Evolutionary conservation across 2,329 filamentous ascomycete species (phyloP).

Genomic region (Ceratocystis albifundus): DNA sequence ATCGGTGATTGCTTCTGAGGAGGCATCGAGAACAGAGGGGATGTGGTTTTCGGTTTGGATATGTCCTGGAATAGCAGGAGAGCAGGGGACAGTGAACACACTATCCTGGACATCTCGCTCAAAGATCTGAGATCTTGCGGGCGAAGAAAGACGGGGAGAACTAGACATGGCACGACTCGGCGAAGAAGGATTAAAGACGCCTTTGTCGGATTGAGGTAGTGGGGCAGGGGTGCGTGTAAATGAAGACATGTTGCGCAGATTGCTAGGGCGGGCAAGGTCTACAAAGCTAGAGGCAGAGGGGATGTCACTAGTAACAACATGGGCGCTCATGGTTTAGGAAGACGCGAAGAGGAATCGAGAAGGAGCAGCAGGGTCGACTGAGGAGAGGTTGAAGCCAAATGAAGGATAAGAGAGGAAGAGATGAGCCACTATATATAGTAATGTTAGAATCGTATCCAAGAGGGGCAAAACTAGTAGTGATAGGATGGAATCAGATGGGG

Average conservation of each 20-base stretch:
- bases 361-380: not conserved
- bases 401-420: not conserved
- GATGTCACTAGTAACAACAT: conserved; percentile 47
- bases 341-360: not conserved
- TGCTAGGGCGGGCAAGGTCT: conserved; percentile 9
- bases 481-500: not conserved
- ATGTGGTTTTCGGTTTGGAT: conserved; percentile 93
- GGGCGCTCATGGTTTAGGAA: conserved; percentile 27
- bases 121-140: conserved; percentile 72
- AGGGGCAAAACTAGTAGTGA: not conserved
- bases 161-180: conserved; percentile 55
- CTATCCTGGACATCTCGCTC: conserved; percentile 89
- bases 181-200: conserved; percentile 44
- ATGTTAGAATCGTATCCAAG: not conserved
- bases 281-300: conserved; percentile 33
- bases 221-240: conserved; percentile 33
- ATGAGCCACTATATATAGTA: not conserved
- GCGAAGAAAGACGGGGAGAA: conserved; percentile 66
- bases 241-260: conserved; percentile 19
- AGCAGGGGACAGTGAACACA: conserved; percentile 53
- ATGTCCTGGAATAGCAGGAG: conserved; percentile 80
- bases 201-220: conserved; percentile 34
- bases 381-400: not conserved
- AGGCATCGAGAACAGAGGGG: conserved; percentile 79
- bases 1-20: conserved; percentile 85